Base-by-base conservation (phyloP, 495 filamentous ascomycete species). In the Penicillium nucicola region DNA sequence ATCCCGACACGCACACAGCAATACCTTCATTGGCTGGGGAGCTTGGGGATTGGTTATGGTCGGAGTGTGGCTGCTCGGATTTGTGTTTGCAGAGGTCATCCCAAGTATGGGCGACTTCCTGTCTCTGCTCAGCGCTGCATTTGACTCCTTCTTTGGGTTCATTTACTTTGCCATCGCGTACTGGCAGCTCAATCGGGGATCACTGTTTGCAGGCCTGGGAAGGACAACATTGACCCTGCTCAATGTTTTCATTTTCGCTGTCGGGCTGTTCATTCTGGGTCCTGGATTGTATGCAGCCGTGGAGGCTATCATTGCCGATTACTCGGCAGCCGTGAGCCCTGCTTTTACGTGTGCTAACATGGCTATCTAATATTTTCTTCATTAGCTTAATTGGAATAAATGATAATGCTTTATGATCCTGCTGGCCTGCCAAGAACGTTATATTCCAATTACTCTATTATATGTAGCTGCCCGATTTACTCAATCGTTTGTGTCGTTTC, bases 221-320 rank as follows among this genome's bases (percentile, higher is more conserved):
- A 58, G 64, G 52, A 64, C 64, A 25, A 39, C 66, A 1, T 70
- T 75, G 69, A 74, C 72, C 6, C 39, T 73, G 17, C 39, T 77
- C 13, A 70, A 78, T 55, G 41, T 69, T 4, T 57, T 73, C 48
- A 65, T 77, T 14, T 58, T 79, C 56, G 14, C 61, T 0, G 54
- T 55, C 23, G 77, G 77, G 0, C 58, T 72, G 48, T 80, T 80
- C 42, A 53, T 80, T n/a, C 64, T 77, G 2, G 75, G 76, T 6
- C 75, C 77, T 4, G 77, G 77, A 1, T 49, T 77, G 28, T 80
- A 80, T 64, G 75, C 74, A 0, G 75, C 75, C 7, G 69, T 79
- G 34, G 66, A 81, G 62, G 75, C 76, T 33, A 81, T 81, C 31
- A 74, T 77, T 52, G 57, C 56, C 5, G 72, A 76, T 60, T 77